Conservation (phyloP, 2,329 filamentous ascomycete species). For the Cladorrhinum sp. region DNA sequence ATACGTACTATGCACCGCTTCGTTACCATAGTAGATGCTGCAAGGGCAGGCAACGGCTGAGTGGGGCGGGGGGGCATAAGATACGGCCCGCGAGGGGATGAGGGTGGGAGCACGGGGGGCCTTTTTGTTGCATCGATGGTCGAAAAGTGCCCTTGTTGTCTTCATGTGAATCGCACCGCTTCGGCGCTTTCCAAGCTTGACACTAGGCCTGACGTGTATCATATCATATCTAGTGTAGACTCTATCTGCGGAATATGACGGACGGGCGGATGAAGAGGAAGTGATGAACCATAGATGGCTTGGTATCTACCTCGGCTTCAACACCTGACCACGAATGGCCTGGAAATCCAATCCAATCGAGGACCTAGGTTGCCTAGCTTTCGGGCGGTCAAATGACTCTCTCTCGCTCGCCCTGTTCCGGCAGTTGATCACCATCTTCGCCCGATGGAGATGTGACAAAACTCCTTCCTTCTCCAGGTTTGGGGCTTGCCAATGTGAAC, state of each 20-base stretch:
- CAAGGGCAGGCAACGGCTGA: not conserved
- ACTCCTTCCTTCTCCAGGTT: not conserved
- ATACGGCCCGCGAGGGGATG: not conserved
- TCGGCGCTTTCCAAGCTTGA: not conserved
- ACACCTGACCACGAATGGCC: too few relatives aligned
- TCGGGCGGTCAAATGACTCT: too few relatives aligned
- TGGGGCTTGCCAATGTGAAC: not conserved
- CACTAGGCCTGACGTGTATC: not conserved
- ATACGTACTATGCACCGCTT: too few relatives aligned
- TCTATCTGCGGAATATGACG: not conserved
- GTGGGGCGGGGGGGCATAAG: not conserved
- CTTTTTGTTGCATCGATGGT: not conserved
- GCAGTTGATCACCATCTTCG: too few relatives aligned
- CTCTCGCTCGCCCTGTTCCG: too few relatives aligned
- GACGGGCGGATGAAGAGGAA: too few relatives aligned
- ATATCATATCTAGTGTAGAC: not conserved
- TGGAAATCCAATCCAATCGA: too few relatives aligned
- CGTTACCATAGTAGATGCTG: slow-evolving; percentile 1
- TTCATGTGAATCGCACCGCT: not conserved
- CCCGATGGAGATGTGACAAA: too few relatives aligned
- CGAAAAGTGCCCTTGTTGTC: not conserved
- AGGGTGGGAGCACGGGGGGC: not conserved
- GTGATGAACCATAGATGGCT: too few relatives aligned
- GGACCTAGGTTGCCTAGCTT: too few relatives aligned
- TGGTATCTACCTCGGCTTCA: too few relatives aligned